Evolutionary conservation across 2,329 filamentous ascomycete genomes (phyloP), one percentile per base, ranked within the genome.

Genomic region (Fusarium goolgardi): DNA sequence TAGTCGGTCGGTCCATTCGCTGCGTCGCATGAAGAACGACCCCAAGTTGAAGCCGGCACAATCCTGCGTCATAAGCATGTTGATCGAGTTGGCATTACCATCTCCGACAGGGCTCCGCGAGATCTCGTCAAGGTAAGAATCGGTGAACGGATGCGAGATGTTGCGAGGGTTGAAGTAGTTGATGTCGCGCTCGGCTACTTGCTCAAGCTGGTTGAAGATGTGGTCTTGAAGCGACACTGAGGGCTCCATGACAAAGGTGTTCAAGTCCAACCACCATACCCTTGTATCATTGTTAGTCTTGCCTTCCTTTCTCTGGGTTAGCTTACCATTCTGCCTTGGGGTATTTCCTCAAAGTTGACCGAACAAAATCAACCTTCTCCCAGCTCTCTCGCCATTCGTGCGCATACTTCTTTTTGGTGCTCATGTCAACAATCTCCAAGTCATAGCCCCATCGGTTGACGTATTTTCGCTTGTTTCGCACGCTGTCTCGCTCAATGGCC

Each of bases 361-460:
- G 89, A 73, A 99, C 89, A 41, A 93, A 93, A 78, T 99, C 96
- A 64, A 97, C 94, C 84, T 98, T 99, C 81, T 99, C 96, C 96
- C 96, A 99, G 78, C 95, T 96, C 81, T 99, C 96, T 75, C 96
- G 88, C 96, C 96, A 99, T 81, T 99, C 96, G 81, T 99, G 96
- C 29, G 96, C 95, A 78, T 99, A 99, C 70, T 94, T 90, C 82
- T 97, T 98, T 86, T 97, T 97, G 55, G 94, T 97, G 82, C 94
- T 95, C 94, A 99, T 97, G 78, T 99, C 96, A 71, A 97, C 93
- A 76, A 98, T 91, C 78, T 99, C 96, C 60, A 99, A 83, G 65
- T 97, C 91, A 78, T 99, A 98, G 16, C 96, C 96, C 94, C 96
- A 98, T 77, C 86, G 86, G 34, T 88, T 85, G 4, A 89, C 91